Evolutionary conservation across 768 basidiomycete genomes (phyloP), one percentile per base, ranked within the genome.

Genomic region (Russula olivacea): DNA sequence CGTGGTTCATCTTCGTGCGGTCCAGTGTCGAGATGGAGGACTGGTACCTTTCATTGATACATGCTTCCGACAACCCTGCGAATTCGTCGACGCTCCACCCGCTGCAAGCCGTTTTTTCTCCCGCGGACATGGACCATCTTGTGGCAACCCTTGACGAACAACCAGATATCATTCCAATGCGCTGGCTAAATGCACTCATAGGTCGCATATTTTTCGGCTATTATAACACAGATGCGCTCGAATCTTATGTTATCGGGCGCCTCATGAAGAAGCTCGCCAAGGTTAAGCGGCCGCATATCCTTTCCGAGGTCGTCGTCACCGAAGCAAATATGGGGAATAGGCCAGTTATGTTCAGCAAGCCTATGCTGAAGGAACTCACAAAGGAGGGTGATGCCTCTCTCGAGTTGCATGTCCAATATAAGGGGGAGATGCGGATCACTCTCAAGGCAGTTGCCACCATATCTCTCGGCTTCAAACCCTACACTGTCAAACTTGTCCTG

Each of bases 321-420:
- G 91, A 96, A 66, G 94, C 96, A 54, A 88, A 89, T 45, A 87
- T 97, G 54, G 96, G 96, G 11, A 84, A 85, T 68, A 85, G 78
- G 58, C 81, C 91, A 0, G 93, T 95, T 3, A 89, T 89, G 66
- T 81, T 98, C 66, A 92, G 89, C 80, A 96, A 95, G 67, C 97
- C 97, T 3, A 98, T 98, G 96, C 79, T 99, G 59, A 98, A 98
- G 76, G 93, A 98, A 69, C 84, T 98, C 59, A 96, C 93, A 1
- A 86, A 88, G 68, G 93, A 97, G 61, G 97, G 97, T 19, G 91
- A 96, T 67, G 93, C 93, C 0, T 81, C 91, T 5, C 77, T 98
- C 70, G 96, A 98, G 70, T 83, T 95, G 7, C 87, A 89, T 65
- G 74, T 96, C 28, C 80, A 79, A 14, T 95, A 90, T 78, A 88